phyloP scores from a whole-genome alignment of 1,284 basidiomycete genomes.

The Trametes pubescens region DNA sequence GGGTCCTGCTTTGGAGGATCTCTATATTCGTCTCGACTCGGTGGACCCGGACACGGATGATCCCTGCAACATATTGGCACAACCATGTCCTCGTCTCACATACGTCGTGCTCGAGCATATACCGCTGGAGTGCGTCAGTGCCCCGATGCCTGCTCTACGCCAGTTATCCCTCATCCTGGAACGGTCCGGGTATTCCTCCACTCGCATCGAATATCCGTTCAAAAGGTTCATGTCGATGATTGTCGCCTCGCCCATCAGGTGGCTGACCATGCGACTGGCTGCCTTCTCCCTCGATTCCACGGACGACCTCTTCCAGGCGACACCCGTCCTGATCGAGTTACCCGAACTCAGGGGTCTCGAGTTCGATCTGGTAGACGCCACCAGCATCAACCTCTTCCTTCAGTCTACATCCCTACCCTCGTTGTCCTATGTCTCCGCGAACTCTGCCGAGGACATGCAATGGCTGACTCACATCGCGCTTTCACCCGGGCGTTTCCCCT shows the following conservation, averaged over 20 bases:
- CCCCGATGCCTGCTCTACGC: slow-evolving; percentile 38
- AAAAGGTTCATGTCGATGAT: slow-evolving; percentile 40
- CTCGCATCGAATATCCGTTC: slow-evolving; percentile 41
- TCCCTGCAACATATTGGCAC: slow-evolving; percentile 39
- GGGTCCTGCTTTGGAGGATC: slow-evolving; percentile 40
- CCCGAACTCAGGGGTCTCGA: slow-evolving; percentile 37
- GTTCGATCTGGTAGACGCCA: slow-evolving; percentile 41
- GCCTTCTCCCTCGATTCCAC: slow-evolving; percentile 41
- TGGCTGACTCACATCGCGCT: slow-evolving; percentile 44
- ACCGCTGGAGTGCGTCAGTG: slow-evolving; percentile 40
- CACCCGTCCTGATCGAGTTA: slow-evolving; percentile 32
- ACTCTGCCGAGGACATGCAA: slow-evolving; percentile 42
- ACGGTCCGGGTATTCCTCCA: slow-evolving; percentile 37
- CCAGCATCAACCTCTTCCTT: slow-evolving; percentile 42
- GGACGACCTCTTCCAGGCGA: slow-evolving; percentile 39
- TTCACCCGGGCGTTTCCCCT: slow-evolving; percentile 35
- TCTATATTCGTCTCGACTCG: slow-evolving; percentile 42
- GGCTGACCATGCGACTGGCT: slow-evolving; percentile 35
- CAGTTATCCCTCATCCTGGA: slow-evolving; percentile 42
- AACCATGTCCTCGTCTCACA: slow-evolving; percentile 40
- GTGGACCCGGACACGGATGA: slow-evolving; percentile 39
- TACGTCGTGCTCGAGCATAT: slow-evolving; percentile 43
- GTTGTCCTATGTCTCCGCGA: slow-evolving; percentile 40
- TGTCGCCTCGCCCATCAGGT: slow-evolving; percentile 39
- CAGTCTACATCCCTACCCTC: slow-evolving; percentile 40